Evolutionary conservation across 768 basidiomycete genomes (phyloP).

Genomic region (Zangia roseola): DNA sequence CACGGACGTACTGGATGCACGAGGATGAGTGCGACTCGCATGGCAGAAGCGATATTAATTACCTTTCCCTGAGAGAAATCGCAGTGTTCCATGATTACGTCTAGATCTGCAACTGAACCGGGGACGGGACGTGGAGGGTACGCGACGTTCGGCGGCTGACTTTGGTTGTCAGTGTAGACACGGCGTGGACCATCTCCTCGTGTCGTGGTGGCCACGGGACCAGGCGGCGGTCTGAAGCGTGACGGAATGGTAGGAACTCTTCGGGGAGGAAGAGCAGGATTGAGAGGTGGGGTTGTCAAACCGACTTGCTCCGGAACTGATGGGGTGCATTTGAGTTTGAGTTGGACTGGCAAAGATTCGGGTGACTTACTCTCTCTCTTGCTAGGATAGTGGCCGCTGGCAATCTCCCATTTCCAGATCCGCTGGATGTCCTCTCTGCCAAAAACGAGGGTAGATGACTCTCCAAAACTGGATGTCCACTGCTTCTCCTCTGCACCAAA

Average conservation of each 20-base stretch:
- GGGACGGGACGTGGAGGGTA: constrained; percentile 87
- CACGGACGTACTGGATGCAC: constrained; percentile 79
- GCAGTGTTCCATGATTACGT: constrained; percentile 88
- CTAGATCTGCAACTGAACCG: constrained; percentile 85
- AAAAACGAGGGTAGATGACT: constrained; percentile 73
- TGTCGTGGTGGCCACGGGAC: constrained; percentile 53
- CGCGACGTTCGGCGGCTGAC: constrained; percentile 58
- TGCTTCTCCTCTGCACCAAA: constrained; percentile 61
- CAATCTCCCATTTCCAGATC: constrained; percentile 96
- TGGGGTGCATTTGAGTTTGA: not conserved
- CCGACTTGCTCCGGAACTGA: constrained; percentile 73
- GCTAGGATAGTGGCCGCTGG: constrained; percentile 93
- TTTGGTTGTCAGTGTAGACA: constrained; percentile 70
- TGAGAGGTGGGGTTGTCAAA: constrained; percentile 53
- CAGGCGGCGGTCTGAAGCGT: constrained; percentile 45
- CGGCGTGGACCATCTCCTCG: constrained; percentile 76
- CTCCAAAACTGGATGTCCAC: constrained; percentile 60
- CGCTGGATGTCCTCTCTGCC: constrained; percentile 76
- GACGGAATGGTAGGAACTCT: constrained; percentile 45
- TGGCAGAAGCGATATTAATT: not conserved
- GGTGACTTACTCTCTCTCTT: constrained; percentile 61
- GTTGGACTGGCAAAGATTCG: not conserved
- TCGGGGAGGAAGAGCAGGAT: constrained; percentile 72
- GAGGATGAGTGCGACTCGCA: constrained; percentile 10
- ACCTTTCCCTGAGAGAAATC: constrained; percentile 85